Evolutionary conservation across 805 yeast genomes (phyloP).

Genomic region (Kuraishia cidri): DNA sequence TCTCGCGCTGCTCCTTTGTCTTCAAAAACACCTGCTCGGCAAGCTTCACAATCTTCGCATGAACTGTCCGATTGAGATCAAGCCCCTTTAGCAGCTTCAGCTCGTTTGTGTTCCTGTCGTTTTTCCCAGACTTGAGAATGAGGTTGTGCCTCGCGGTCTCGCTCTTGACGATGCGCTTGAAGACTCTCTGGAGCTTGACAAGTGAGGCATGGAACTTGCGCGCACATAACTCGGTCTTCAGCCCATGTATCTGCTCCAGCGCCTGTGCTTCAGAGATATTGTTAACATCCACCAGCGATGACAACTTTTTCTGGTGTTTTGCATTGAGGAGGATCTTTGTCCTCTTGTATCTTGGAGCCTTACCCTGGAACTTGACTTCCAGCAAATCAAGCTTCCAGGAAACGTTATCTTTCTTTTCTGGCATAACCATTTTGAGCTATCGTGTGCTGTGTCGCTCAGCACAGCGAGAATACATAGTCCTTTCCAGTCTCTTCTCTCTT

Average conservation of each 20-base stretch:
- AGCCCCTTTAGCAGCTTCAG: slow-evolving; percentile 7
- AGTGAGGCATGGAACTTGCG: slow-evolving; percentile 39
- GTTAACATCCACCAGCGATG: slow-evolving; percentile 16
- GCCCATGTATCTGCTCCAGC: slow-evolving; percentile 27
- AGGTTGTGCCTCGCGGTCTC: slow-evolving; percentile 7
- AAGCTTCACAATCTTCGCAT: slow-evolving; percentile 9
- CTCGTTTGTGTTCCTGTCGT: slow-evolving; percentile 4
- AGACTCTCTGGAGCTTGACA: slow-evolving; percentile 28
- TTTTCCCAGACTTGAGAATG: neutral
- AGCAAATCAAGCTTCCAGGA: slow-evolving; percentile 49
- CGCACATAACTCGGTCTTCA: slow-evolving; percentile 34
- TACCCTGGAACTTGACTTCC: slow-evolving; percentile 35
- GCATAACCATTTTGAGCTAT: no score
- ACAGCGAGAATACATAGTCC: no score
- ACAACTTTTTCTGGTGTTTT: slow-evolving; percentile 29
- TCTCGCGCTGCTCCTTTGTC: slow-evolving; percentile 17
- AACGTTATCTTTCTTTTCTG: slow-evolving; percentile 25
- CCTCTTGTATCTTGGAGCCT: slow-evolving; percentile 35
- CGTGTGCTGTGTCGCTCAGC: no score
- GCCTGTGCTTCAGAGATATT: slow-evolving; percentile 35
- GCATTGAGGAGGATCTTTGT: slow-evolving; percentile 39
- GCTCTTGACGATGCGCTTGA: slow-evolving; percentile 16
- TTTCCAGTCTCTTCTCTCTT: no score
- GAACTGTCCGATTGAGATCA: slow-evolving; percentile 4
- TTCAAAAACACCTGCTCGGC: slow-evolving; percentile 15